phyloP scores from a whole-genome alignment of 768 basidiomycete species.

The Suillus alpinus region DNA sequence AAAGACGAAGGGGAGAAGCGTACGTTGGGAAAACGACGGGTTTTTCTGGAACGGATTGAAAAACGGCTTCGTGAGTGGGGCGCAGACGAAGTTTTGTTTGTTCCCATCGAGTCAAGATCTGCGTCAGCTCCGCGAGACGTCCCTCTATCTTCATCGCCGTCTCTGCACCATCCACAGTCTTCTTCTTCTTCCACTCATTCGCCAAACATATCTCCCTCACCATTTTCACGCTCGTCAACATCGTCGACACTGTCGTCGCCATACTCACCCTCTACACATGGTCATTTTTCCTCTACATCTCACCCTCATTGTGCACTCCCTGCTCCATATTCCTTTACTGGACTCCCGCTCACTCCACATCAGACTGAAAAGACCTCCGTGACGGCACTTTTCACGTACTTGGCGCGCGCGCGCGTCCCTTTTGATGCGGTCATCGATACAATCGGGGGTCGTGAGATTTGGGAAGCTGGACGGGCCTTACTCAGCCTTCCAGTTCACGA shows the following conservation, averaged over 20 bases:
- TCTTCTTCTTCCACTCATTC: slow-evolving; percentile 23
- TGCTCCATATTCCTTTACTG: slow-evolving; percentile 28
- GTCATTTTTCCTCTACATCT: slow-evolving; percentile 20
- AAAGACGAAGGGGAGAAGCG: slow-evolving; percentile 29
- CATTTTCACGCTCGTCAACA: slow-evolving; percentile 28
- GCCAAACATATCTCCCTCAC: slow-evolving; percentile 30
- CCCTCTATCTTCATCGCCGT: slow-evolving; percentile 23
- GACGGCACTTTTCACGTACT: slow-evolving; percentile 24
- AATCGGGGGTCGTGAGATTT: slow-evolving; percentile 74
- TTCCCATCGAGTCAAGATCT: slow-evolving; percentile 22
- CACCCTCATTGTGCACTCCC: slow-evolving; percentile 23
- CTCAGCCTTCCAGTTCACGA: slow-evolving; percentile 37
- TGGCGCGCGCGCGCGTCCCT: slow-evolving; percentile 26
- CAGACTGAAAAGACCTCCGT: slow-evolving; percentile 24
- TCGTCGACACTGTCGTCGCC: slow-evolving; percentile 33
- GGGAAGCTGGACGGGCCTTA: slow-evolving; percentile 69
- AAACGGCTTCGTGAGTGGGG: slow-evolving; percentile 64
- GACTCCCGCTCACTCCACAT: slow-evolving; percentile 29
- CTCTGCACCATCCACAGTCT: slow-evolving; percentile 22
- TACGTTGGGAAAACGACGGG: slow-evolving; percentile 39
- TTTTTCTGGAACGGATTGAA: slow-evolving; percentile 46
- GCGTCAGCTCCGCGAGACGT: slow-evolving; percentile 16
- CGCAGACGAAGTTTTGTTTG: slow-evolving; percentile 76
- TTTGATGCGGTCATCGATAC: slow-evolving; percentile 87
- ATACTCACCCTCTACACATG: slow-evolving; percentile 23